Conservation (phyloP, 257 asterid genomes). For the Hygrophila difformis region DNA sequence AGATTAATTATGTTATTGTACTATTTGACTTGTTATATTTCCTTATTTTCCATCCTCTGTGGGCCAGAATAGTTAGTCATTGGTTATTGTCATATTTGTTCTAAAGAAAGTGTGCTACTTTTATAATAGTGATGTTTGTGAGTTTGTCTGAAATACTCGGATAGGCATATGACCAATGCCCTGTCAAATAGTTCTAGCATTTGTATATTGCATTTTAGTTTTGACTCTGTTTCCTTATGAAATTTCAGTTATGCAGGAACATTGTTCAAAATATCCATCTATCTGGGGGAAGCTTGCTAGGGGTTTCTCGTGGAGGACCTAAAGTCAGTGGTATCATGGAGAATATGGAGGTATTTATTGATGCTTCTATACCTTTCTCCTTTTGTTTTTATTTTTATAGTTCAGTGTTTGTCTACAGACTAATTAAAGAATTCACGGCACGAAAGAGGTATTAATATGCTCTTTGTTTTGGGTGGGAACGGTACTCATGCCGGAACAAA, state of each 20-base stretch:
- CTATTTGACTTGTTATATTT: too few relatives aligned
- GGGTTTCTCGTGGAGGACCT: conserved; percentile 98
- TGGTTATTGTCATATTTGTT: too few relatives aligned
- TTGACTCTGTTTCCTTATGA: conserved; percentile 5
- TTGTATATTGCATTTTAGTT: conserved; percentile 8
- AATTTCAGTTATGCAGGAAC: conserved; percentile 67
- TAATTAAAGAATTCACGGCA: conserved; percentile 28
- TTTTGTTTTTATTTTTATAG: background rate
- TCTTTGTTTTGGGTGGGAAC: conserved; percentile 95
- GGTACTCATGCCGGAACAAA: conserved; percentile 99
- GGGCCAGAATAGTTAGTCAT: too few relatives aligned
- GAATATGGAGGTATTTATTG: conserved; percentile 58
- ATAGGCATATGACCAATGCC: too few relatives aligned
- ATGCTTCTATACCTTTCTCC: conserved; percentile 6
- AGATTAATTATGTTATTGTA: too few relatives aligned
- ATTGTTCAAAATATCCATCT: conserved; percentile 93
- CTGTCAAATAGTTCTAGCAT: too few relatives aligned
- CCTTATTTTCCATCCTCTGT: too few relatives aligned
- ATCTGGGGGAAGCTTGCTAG: conserved; percentile 95
- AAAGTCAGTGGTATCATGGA: conserved; percentile 72
- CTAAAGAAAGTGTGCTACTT: too few relatives aligned
- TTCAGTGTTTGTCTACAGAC: conserved; percentile 7
- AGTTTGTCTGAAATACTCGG: too few relatives aligned
- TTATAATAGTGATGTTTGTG: too few relatives aligned
- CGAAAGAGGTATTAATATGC: conserved; percentile 92